Conservation (phyloP, 164 flowering plant genomes). For the Annona squamosa region DNA sequence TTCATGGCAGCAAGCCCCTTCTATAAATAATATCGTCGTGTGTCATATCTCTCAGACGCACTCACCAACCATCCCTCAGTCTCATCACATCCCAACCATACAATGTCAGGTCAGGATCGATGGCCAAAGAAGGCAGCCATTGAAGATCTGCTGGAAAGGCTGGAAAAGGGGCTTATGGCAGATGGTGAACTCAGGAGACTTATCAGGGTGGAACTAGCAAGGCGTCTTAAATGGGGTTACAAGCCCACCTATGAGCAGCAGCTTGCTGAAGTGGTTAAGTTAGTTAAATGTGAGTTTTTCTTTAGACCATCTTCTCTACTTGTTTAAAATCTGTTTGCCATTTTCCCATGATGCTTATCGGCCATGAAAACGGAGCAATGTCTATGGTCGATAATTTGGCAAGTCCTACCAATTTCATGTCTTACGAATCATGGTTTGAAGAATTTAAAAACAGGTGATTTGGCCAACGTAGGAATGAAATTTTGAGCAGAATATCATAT, state of each 20-base stretch:
- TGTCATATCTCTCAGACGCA: neutral
- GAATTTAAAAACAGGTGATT: too few relatives aligned
- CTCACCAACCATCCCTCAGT: neutral
- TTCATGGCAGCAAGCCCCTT: too few relatives aligned
- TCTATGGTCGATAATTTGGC: too few relatives aligned
- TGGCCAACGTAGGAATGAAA: too few relatives aligned
- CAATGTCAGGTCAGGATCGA: neutral
- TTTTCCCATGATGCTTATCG: too few relatives aligned
- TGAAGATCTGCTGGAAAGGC: slow-evolving; percentile 1
- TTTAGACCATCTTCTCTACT: neutral
- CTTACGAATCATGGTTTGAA: too few relatives aligned
- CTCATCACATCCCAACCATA: neutral
- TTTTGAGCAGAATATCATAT: too few relatives aligned
- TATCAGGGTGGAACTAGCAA: slow-evolving; percentile 2
- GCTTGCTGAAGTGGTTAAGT: neutral
- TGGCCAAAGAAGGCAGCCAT: neutral
- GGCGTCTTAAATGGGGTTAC: slow-evolving; percentile 12
- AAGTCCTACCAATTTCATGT: too few relatives aligned
- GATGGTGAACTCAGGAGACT: slow-evolving; percentile 8
- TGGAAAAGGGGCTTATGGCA: slow-evolving; percentile 2
- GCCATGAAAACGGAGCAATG: too few relatives aligned
- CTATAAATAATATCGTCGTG: too few relatives aligned
- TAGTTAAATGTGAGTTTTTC: slow-evolving; percentile 4
- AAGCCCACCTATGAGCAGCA: slow-evolving; percentile 5
- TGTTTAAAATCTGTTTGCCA: neutral